phyloP scores from a whole-genome alignment of 2,329 filamentous ascomycete species.

The Beauveria asiatica region DNA sequence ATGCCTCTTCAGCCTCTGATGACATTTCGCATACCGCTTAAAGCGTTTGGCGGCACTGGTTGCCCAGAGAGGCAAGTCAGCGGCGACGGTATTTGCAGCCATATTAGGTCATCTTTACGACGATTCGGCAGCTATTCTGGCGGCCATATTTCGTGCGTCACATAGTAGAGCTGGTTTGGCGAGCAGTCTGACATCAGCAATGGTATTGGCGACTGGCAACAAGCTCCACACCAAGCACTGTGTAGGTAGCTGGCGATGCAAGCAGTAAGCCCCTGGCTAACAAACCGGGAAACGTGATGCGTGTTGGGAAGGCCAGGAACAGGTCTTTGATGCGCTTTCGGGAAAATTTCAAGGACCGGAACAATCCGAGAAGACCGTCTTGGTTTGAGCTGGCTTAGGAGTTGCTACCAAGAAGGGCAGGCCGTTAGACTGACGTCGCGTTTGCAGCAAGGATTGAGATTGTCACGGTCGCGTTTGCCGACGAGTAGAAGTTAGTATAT shows the following conservation, averaged over 20 bases:
- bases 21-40: background rate
- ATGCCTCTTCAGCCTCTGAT: background rate
- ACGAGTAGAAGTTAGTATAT: background rate
- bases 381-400: background rate
- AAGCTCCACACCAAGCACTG: background rate
- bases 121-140: background rate
- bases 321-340: background rate
- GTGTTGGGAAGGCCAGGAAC: background rate
- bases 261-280: background rate
- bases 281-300: background rate
- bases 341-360: background rate
- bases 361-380: background rate
- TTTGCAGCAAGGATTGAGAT: background rate
- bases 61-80: constrained; percentile 8
- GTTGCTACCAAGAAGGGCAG: background rate
- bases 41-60: background rate
- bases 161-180: background rate
- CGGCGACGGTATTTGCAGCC: background rate
- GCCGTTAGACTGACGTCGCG: background rate
- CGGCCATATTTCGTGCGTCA: background rate
- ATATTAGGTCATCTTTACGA: constrained; percentile 7
- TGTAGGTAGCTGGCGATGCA: background rate
- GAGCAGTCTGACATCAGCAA: constrained; percentile 7
- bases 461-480: background rate
- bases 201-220: background rate